Evolutionary conservation across 1,284 basidiomycete species (phyloP), one percentile per base, ranked within the genome.

Genomic region (Sphaerobolus stellatus): DNA sequence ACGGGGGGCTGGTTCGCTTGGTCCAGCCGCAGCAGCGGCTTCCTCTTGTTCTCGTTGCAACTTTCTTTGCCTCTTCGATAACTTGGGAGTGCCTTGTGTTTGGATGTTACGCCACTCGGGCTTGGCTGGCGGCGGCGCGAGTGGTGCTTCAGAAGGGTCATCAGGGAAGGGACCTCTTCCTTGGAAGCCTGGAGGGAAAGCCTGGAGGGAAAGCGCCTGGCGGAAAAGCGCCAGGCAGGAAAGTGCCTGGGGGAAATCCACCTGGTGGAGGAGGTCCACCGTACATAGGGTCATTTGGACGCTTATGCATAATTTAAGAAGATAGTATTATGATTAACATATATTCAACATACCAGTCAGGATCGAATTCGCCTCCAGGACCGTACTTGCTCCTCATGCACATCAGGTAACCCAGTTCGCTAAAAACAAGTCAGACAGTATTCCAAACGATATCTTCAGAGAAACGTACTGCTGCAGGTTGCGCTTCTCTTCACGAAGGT

Each of bases 321-420:
- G 18, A 43, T 22, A 22, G 46, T 25, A 33, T 50, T 56, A 44
- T 61, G 29, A 33, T 28, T 33, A 41, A 53, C 33, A 5, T 11
- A 36, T 30, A 45, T 20, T 14, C 45, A 36, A 56, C 77, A 54
- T 55, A 82, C 88, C 88, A 90, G 16, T 86, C 81, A 5, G 82
- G 77, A 64, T 88, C 83, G 61, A 85, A 90, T 66, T 88, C 84
- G 48, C 88, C 88, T 54, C 86, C 86, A 14, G 86, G 82, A 1
- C 82, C 84, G 59, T 88, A 87, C 65, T 86, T 87, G 31, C 84
- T 76, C 65, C 81, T 82, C 71, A 85, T 75, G 56, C 77, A 75
- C 59, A 90, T 70, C 18, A 90, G 73, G 47, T 76, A 79, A 18
- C 84, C 85, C 50, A 91, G 75, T 70, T 90, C 86, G 62, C 87